Percentiles rank a stretch among this genome's conserved stretches.
Conservation (phyloP, 495 filamentous ascomycete genomes). For the Durotheca rogersii region DNA sequence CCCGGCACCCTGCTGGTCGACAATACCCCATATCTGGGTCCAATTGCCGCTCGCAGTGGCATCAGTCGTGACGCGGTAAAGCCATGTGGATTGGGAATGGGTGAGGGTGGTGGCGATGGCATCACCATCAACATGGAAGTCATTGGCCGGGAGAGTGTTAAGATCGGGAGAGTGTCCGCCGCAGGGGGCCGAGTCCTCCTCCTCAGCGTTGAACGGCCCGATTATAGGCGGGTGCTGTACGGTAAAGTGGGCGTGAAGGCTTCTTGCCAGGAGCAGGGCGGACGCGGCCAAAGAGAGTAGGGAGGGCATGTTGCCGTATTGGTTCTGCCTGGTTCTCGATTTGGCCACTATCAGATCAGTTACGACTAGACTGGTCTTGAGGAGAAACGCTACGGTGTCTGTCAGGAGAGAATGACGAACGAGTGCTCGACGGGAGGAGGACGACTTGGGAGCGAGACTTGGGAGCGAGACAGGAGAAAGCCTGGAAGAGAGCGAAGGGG, state of each 20-base stretch:
- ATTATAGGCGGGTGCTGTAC: constrained; percentile 46
- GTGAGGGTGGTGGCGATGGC: constrained; percentile 40
- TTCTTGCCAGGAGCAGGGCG: constrained; percentile 36
- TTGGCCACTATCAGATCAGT: not conserved
- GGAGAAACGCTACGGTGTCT: not conserved
- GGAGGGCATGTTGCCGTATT: constrained; percentile 17
- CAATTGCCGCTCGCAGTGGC: constrained; percentile 45
- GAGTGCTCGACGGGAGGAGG: no score
- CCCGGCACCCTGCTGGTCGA: constrained; percentile 49
- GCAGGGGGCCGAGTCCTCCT: constrained; percentile 45
- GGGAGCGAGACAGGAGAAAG: not conserved
- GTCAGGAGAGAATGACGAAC: not conserved
- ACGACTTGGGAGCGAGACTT: no score
- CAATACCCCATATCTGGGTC: constrained; percentile 48
- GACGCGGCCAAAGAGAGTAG: constrained; percentile 7
- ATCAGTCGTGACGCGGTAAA: constrained; percentile 54
- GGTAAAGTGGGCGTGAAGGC: constrained; percentile 49
- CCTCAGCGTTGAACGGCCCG: constrained; percentile 47
- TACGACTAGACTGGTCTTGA: not conserved
- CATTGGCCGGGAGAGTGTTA: constrained; percentile 34
- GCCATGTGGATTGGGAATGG: constrained; percentile 49
- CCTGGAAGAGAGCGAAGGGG: not conserved
- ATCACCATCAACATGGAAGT: constrained; percentile 56
- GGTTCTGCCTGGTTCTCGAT: not conserved
- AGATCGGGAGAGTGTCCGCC: constrained; percentile 48